Evolutionary conservation across 139 green algal species (phyloP), one percentile per base, ranked within the genome.

Genomic region (Coelastrella sp.): DNA sequence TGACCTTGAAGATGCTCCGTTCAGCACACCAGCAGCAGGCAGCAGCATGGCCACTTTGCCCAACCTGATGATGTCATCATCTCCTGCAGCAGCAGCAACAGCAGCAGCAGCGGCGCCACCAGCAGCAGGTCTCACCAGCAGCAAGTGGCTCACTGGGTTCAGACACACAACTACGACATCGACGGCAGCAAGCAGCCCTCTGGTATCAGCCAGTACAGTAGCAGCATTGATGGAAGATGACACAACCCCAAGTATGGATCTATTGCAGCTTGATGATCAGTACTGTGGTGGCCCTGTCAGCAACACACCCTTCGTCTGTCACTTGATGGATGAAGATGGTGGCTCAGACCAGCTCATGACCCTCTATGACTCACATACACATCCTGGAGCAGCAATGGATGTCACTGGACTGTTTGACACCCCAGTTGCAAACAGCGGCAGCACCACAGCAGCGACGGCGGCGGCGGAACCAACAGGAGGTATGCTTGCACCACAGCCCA

Each of bases 181-280:
- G 41, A 40, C 48, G 27, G 72, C 15, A 40, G 45, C 48, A 1
- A 51, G 75, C 75, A 82, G 75, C 53, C 75, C 75, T 2, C 7
- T 82, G 53, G 51, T 82, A 11, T 82, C 75, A 48, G 75, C 75
- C 23, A 82, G 75, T 35, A 82, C 75, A 40, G 75, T 82, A 17
- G 75, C 75, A 82, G 75, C 75, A 13, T 53, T 82, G 5, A 57
- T 82, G 75, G 53, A 82, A n/a, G 75, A 71, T 1, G 75, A 41
- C 19, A 59, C 13, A 34, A 74, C 30, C 34, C 53, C 25, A 0
- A 38, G 43, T 35, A 41, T 82, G 51, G 35, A 59, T 15, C 21
- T 71, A 45, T 30, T 82, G 53, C 35, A 35, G 2, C 75, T 82
- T 3, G 75, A 81, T 25, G 48, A 15, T 2, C 50, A 17, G n/a